Percentiles rank a stretch among this genome's conserved stretches.
These are phyloP conservation scores for Blastocystis sp. DNA, from an alignment of 352 stramenopile species.

Conservation along the genomic window DNA sequence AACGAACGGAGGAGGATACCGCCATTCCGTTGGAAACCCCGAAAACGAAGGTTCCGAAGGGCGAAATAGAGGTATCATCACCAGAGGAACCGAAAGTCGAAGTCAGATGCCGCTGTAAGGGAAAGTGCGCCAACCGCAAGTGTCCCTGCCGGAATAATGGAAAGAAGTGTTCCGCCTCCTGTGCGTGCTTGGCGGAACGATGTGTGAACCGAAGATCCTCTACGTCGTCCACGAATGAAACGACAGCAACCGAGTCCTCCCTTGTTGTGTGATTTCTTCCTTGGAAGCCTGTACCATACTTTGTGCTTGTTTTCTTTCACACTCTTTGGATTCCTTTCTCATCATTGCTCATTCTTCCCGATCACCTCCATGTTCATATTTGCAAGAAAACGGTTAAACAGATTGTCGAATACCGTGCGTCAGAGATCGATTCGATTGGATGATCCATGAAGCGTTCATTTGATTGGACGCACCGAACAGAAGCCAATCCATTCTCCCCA, in stretches of 20 bases:
- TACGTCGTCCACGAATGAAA: too few relatives aligned
- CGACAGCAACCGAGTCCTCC: constrained; percentile 9
- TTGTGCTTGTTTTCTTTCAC: neutral
- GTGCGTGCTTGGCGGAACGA: neutral
- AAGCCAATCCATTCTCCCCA: too few relatives aligned
- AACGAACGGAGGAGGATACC: neutral
- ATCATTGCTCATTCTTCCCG: too few relatives aligned
- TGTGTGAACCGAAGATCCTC: neutral
- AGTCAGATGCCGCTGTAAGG: constrained; percentile 18
- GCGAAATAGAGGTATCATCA: neutral
- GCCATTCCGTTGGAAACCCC: neutral
- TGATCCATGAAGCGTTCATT: neutral
- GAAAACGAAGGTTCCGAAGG: neutral
- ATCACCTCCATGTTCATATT: too few relatives aligned
- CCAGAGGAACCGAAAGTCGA: too few relatives aligned
- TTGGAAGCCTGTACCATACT: neutral
- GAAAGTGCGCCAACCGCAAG: constrained; percentile 40
- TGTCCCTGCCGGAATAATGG: constrained; percentile 39
- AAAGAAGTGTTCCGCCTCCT: neutral
- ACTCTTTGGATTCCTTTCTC: too few relatives aligned
- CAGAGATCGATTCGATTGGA: neutral
- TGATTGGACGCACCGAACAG: constrained; percentile 26
- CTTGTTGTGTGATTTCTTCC: neutral
- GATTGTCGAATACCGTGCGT: too few relatives aligned
- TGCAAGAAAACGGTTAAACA: too few relatives aligned